Base-by-base conservation (phyloP, 2,329 filamentous ascomycete genomes). In the Leptodontidium sp. region DNA sequence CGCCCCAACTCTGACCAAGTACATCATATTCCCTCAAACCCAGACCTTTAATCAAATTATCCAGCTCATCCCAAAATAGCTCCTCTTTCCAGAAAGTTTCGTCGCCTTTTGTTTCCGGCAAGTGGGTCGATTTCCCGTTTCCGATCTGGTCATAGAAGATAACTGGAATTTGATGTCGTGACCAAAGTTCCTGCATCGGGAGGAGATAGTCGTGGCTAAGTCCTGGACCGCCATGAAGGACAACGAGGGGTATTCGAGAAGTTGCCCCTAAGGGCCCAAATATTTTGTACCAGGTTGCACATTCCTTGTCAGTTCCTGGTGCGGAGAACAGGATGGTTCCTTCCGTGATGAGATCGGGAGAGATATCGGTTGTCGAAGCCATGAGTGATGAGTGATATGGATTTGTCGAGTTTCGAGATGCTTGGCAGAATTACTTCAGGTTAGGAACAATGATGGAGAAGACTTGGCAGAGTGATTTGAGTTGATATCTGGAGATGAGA, bases 111-210 rank as follows among this genome's bases (percentile, higher is more conserved):
- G 82, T 84, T 29, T 85, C 82, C 0, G 73, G 80, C 6, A 87
- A 77, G 65, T 83, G 84, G 0, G 85, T 87, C 1, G 81, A 84
- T 8, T 73, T 72, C 2, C 84, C 86, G 70, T 81, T 83, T 17
- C 85, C 85, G 61, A 87, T 79, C 67, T 87, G 85, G 72, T 88
- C 86, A 75, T 87, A 87, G 73, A 86, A 81, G 35, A 87, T 75
- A 1, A 87, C 75, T 0, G 86, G 84, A 3, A 81, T 79, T 38
- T 73, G 40, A 49, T 67, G 59, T 14, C 8, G 72, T 70, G 49
- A 15, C 0, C 61, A 52, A 1, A 72, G 50, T 29, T 69, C 65
- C 14, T 32, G 53, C 2, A 69, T 24, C 1, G 70, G 65, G 4
- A 71, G 65, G 4, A 83, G 73, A 70, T 84, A 84, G 14, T 81